Evolutionary conservation across 225 moss, liverwort and hornwort genomes (phyloP).

Genomic region (Anthoceros angustus): DNA sequence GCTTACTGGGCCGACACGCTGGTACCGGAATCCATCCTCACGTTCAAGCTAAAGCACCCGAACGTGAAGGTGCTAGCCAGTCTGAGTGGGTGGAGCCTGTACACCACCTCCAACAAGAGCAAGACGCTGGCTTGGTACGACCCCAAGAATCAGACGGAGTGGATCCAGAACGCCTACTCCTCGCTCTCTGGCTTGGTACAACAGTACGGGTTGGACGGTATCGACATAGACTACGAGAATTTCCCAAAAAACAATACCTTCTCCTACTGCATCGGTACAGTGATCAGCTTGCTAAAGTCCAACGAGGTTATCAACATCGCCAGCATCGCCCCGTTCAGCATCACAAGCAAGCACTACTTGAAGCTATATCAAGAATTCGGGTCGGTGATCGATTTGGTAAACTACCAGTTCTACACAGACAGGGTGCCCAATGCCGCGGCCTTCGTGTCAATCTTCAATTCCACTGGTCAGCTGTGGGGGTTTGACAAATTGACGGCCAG

Average conservation of each 20-base stretch:
- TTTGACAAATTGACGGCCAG: background rate
- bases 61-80: conserved; percentile 9
- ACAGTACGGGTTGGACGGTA: conserved; percentile 18
- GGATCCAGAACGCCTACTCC: conserved; percentile 17
- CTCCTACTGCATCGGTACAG: conserved; percentile 9
- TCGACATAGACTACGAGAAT: conserved; percentile 24
- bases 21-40: conserved; percentile 4
- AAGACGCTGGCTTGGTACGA: conserved; percentile 19
- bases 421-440: background rate
- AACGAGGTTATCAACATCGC: conserved; percentile 11
- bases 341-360: background rate
- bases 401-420: conserved; percentile 12
- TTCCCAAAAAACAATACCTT: conserved; percentile 12
- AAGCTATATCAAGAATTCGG: background rate
- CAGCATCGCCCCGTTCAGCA: conserved; percentile 7
- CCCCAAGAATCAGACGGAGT: conserved; percentile 7
- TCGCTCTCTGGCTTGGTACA: conserved; percentile 19
- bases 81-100: conserved; percentile 12
- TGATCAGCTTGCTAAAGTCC: conserved; percentile 15
- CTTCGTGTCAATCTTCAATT: conserved; percentile 4
- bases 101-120: background rate
- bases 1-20: conserved; percentile 9
- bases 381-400: conserved; percentile 4
- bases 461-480: background rate
- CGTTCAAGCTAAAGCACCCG: conserved; percentile 4